Evolutionary conservation across 169 alveolate genomes (phyloP), one percentile per base, ranked within the genome.

Genomic region (Eimeria acervulina): DNA sequence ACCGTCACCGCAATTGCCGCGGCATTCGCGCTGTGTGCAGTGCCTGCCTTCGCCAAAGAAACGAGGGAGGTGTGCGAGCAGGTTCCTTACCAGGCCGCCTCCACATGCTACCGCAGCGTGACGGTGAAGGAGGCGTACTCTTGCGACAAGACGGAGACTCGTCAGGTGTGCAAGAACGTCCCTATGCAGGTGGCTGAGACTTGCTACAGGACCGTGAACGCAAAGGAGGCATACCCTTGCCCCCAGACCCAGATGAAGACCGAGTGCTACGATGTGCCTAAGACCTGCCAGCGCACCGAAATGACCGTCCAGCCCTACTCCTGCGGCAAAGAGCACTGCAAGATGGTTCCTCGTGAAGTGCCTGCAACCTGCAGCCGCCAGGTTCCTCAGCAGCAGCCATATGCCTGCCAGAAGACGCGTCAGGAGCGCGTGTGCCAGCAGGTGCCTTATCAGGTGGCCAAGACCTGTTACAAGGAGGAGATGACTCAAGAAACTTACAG

Each of bases 281-380:
- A 88, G 84, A 88, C 94, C 19, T 88, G 94, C 85, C 55, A 36
- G 47, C 80, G 70, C 70, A 88, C 94, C 19, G 94, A 88, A 28
- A 38, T 63, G 68, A 40, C 84, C 44, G 61, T 70, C 13, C 84
- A 88, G 85, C 51, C 85, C 40, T 88, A 33, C 31, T 42, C 80
- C 40, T 88, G 94, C 85, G 94, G 94, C 84, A 88, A 88, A 55
- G 94, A 88, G 70, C 55, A 63, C 2, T 88, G 94, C 94, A 63
- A 44, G 31, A 88, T 40, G 85, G 94, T 88, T 19, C 85, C 94
- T 26, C 38, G 80, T 2, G 85, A 88, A 74, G 94, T 88, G 40
- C 94, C 94, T 7, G 42, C 80, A 68, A 88, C 84, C 13, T 88
- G 94, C 84, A 31, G 23, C 47, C 55, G 81, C n/a, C 80, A 68